Base-by-base conservation (phyloP, 176 grass and related monocot species). In the Rhynchospora tenuis region DNA sequence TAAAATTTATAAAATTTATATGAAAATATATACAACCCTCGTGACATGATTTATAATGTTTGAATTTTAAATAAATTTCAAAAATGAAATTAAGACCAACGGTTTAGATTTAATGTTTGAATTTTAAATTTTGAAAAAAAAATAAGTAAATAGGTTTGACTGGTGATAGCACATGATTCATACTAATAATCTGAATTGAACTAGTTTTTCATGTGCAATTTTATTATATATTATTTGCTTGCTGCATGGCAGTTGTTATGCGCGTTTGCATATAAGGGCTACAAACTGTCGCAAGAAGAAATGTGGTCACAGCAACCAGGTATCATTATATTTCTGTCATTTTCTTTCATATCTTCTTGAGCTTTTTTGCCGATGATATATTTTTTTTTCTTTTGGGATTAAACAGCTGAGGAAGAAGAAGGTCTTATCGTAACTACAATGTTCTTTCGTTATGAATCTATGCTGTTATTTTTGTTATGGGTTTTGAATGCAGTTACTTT, bases 231-330 rank as follows among this genome's bases (percentile, higher is more conserved):
- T 38, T 2, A 38, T 23, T 6, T 54, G 16, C 15, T n/a, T 9
- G 14, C 23, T 22, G 3, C 2, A n/a, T 82, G 22, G 43, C 17
- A 82, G 79, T 45, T 82, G 79, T 19, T 82, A 66, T 47, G 60
- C 79, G 5, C 59, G 79, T 48, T 22, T 82, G 42, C 59, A 61
- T 14, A 24, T 26, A 1, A 82, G 42, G 13, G 79, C 79, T 51
- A 24, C 13, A 2, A 82, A 82, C 59, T 82, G 79, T 22, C 79
- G 79, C 79, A 82, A 82, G 59, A 82, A 82, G 60, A 48, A 82
- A 82, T 82, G 79, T 9, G 79, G 79, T 19, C 56, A 82, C 20
- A 64, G 58, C 42, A 62, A 62, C 62, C 20, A 47, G 79, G 79
- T 82, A 73, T 22, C 5, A 62, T 1, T 38, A 38, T 4, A 17